Base-by-base conservation (phyloP, 2,329 filamentous ascomycete genomes). In the Clonostachys chloroleuca region DNA sequence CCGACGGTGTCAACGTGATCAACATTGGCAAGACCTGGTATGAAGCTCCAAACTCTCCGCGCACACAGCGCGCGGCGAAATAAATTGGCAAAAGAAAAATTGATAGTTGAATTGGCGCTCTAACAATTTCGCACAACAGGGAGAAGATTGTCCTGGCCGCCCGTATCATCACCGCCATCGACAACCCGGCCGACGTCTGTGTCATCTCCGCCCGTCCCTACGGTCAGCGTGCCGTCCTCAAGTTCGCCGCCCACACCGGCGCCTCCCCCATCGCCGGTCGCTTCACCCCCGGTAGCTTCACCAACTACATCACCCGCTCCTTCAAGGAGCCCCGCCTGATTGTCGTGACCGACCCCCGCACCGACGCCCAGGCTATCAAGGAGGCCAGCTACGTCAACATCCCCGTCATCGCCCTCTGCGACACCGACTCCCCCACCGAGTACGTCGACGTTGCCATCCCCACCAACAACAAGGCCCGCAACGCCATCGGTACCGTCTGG, bases 21-120 rank as follows among this genome's bases (percentile, higher is more conserved):
- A 99, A 99, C 86, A 90, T 99, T 76, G 92, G 92, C 81, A 99
- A 99, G 90, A 99, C 94, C 77, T 99, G 92, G 91, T 95, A 86
- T 12, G n/a, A 17, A 18, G 12, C 14, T 39, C 10, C 14, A 39
- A 12, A 2, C 36, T 4, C 36, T 39, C 36, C 10, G 36, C 36
- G n/a, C 37, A 40, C 37, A 9, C 24, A 30, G 24, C 24, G 24
- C 24, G 24, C 24, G 24, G 24, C 24, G 9, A 30, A 30, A 30
- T 10, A 30, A 30, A 30, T 30, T 9, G 24, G 8, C 24, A 10
- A 30, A 10, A 30, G 10, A 30, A 30, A 30, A 30, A 10, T 30
- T 30, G 10, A 30, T 10, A 30, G 10, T 30, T 30, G 24, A 30
- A 30, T 30, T 30, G 24, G 24, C 24, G 24, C 24, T 30, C 24